Percentiles rank a stretch among this genome's conserved stretches.
phyloP scores from a whole-genome alignment of 2,329 filamentous ascomycete species.

The Penicillium sclerotiorum region DNA sequence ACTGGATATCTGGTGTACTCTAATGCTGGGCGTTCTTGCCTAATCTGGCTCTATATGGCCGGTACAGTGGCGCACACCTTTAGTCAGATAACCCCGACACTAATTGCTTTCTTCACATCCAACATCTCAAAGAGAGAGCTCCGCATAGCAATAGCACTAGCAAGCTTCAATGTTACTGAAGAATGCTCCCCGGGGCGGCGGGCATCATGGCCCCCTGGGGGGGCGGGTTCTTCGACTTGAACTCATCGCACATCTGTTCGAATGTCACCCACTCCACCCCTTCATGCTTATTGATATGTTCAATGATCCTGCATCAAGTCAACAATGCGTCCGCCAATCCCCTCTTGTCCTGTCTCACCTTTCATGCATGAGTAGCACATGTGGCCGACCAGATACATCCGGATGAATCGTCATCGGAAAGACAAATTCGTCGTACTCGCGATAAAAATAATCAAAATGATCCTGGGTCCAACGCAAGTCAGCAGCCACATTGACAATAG shows the following conservation, averaged over 20 bases:
- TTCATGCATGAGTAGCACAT: constrained; percentile 74
- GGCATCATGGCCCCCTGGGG: constrained; percentile 31
- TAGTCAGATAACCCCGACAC: too few species aligned
- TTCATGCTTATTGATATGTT: constrained; percentile 66
- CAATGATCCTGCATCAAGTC: constrained; percentile 55
- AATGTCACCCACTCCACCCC: constrained; percentile 56
- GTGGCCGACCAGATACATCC: constrained; percentile 70
- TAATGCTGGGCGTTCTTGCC: too few species aligned
- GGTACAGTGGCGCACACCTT: too few species aligned
- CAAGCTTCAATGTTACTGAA: neutral
- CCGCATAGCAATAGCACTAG: too few species aligned
- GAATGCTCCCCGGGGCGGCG: constrained; percentile 5
- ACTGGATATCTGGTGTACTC: too few species aligned
- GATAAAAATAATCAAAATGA: constrained; percentile 69
- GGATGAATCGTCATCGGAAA: constrained; percentile 79
- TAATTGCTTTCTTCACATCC: too few species aligned
- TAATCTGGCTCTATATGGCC: too few species aligned
- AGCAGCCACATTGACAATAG: neutral
- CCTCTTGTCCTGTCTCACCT: constrained; percentile 45
- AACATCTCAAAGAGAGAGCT: too few species aligned
- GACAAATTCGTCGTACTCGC: constrained; percentile 75
- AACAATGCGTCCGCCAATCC: constrained; percentile 1
- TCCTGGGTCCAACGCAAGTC: constrained; percentile 66
- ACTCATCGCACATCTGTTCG: constrained; percentile 72
- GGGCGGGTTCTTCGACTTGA: constrained; percentile 54